Evolutionary conservation across 2,329 filamentous ascomycete genomes (phyloP).

Genomic region (Ophiostoma sp.): DNA sequence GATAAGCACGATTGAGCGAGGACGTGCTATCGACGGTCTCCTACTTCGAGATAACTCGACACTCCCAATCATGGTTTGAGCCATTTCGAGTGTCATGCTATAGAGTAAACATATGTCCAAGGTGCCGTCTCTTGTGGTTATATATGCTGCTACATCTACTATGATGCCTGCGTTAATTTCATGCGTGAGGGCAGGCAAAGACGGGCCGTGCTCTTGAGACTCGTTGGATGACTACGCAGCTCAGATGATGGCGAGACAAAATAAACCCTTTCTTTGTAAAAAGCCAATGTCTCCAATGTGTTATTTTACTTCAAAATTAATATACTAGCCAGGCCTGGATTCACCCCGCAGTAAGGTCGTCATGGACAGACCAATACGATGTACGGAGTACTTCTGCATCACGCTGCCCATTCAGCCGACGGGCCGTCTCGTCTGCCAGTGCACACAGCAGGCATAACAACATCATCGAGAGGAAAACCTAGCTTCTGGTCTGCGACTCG

Average conservation of each 20-base stretch:
- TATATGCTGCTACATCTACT: neutral
- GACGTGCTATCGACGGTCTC: neutral
- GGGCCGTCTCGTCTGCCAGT: slow-evolving; percentile 4
- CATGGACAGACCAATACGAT: neutral
- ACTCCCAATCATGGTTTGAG: neutral
- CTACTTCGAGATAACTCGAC: neutral
- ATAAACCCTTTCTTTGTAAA: neutral
- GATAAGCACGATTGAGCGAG: neutral
- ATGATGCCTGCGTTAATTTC: neutral
- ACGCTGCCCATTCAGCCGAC: neutral
- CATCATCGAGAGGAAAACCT: neutral
- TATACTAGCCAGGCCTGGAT: neutral
- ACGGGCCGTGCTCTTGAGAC: neutral
- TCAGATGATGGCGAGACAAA: too few relatives aligned
- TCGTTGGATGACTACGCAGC: neutral
- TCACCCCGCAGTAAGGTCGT: neutral
- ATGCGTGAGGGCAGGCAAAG: neutral
- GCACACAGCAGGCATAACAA: neutral
- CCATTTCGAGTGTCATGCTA: neutral
- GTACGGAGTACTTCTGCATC: too few relatives aligned
- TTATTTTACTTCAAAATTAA: neutral
- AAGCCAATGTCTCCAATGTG: neutral
- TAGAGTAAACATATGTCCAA: neutral
- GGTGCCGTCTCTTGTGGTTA: neutral
- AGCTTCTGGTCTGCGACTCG: neutral